phyloP scores from a whole-genome alignment of 75 land plant genomes.

The Selaginella moellendorffii region DNA sequence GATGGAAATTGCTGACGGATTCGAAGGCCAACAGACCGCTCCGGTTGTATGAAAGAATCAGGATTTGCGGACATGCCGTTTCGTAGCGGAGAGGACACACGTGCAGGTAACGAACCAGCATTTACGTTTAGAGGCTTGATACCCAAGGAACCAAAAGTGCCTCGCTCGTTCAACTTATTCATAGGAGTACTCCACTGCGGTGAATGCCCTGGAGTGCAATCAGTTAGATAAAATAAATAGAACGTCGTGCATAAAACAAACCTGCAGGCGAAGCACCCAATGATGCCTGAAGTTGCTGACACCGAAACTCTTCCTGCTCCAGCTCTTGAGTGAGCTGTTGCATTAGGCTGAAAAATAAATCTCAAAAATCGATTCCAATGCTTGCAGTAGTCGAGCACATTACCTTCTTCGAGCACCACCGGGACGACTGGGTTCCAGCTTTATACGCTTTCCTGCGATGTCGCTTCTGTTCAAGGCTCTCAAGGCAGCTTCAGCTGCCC shows the following conservation, averaged over 20 bases:
- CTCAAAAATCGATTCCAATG: neutral
- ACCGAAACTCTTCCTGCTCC: conserved; percentile 61
- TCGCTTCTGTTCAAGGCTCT: conserved; percentile 60
- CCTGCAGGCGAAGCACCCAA: conserved; percentile 84
- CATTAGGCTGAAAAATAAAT: conserved; percentile 48
- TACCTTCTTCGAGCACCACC: conserved; percentile 57
- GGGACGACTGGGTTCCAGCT: conserved; percentile 60
- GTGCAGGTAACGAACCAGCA: neutral
- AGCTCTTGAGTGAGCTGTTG: conserved; percentile 78
- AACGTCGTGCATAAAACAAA: conserved; percentile 3
- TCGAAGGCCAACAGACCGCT: neutral
- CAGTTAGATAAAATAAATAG: neutral
- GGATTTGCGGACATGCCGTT: neutral
- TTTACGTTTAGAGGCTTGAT: neutral
- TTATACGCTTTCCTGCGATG: conserved; percentile 74
- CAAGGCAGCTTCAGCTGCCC: conserved; percentile 78
- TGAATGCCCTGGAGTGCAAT: neutral
- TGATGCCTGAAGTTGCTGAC: conserved; percentile 69
- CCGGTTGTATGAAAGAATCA: neutral
- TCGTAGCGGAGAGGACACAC: neutral
- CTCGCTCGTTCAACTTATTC: neutral
- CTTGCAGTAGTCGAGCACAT: neutral
- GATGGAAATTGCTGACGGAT: neutral
- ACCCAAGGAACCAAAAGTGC: neutral
- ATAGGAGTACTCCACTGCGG: neutral